A percentile compares a stretch with the other conserved stretches of the same genome.
phyloP scores from a whole-genome alignment of 192 early-diverging fungal genomes.

The Mortierella alpina region DNA sequence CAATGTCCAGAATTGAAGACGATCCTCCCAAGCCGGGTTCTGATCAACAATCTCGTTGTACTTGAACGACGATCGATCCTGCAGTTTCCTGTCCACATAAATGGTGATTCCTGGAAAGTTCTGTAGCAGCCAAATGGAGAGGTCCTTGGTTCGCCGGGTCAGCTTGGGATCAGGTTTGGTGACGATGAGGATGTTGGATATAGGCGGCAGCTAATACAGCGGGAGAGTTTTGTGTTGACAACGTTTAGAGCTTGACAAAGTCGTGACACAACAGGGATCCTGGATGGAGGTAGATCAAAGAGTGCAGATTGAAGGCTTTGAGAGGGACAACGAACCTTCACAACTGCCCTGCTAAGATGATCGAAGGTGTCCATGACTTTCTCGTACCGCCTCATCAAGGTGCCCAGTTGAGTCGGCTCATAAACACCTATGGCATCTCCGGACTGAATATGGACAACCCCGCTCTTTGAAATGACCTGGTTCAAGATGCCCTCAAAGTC shows the following conservation, averaged over 20 bases:
- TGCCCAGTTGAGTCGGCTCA: conserved; percentile 23
- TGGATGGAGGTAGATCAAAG: neutral
- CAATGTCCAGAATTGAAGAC: conserved; percentile 33
- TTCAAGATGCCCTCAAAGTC: conserved; percentile 24
- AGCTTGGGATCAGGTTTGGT: conserved; percentile 53
- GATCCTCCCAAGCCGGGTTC: conserved; percentile 29
- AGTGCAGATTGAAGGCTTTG: neutral
- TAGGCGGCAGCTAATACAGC: conserved; percentile 35
- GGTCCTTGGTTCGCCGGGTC: conserved; percentile 34
- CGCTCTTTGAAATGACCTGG: conserved; percentile 3
- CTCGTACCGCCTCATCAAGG: conserved; percentile 38
- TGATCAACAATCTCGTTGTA: conserved; percentile 23
- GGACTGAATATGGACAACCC: conserved; percentile 34
- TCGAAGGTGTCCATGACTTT: conserved; percentile 44
- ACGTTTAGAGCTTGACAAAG: neutral
- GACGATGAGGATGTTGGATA: conserved; percentile 46
- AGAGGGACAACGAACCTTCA: conserved; percentile 15
- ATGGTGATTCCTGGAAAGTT: conserved; percentile 33
- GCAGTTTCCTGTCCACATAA: conserved; percentile 38
- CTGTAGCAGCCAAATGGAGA: conserved; percentile 30
- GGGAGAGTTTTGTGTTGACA: neutral
- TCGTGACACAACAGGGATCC: neutral
- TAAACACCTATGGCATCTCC: conserved; percentile 15
- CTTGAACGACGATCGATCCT: conserved; percentile 30
- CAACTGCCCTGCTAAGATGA: conserved; percentile 26